Conservation (phyloP, 768 basidiomycete species). For the Mycena latifolia region DNA sequence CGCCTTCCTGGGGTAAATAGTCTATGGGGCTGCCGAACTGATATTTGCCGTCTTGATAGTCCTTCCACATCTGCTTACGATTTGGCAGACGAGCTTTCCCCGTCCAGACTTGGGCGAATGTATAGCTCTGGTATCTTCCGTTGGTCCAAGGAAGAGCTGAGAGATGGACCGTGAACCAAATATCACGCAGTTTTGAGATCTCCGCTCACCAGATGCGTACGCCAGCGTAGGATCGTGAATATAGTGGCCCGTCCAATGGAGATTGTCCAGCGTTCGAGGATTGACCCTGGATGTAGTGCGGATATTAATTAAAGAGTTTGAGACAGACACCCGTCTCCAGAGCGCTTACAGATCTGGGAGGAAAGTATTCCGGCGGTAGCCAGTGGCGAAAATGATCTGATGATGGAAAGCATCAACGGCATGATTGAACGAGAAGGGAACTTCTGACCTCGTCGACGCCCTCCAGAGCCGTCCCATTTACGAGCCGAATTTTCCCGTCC, state of each 20-base stretch:
- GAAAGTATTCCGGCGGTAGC: constrained; percentile 46
- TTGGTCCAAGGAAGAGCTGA: constrained; percentile 29
- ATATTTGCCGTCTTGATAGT: constrained; percentile 29
- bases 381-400: constrained; percentile 44
- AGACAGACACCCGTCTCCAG: too few relatives aligned
- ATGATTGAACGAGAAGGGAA: too few relatives aligned
- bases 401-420: too few relatives aligned
- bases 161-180: background rate
- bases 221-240: constrained; percentile 50
- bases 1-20: constrained; percentile 35
- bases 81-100: constrained; percentile 38
- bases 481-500: constrained; percentile 39
- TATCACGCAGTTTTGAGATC: background rate
- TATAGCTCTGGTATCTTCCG: constrained; percentile 32
- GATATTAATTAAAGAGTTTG: too few relatives aligned
- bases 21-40: constrained; percentile 31
- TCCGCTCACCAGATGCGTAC: constrained; percentile 31
- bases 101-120: constrained; percentile 40
- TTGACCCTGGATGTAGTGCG: too few relatives aligned
- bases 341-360: constrained; percentile 29
- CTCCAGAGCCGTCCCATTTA: constrained; percentile 42
- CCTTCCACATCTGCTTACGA: constrained; percentile 32
- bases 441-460: constrained; percentile 41
- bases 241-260: too few relatives aligned
- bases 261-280: too few relatives aligned